phyloP scores from a whole-genome alignment of 495 filamentous ascomycete species.

The Penicillium pancosmium region DNA sequence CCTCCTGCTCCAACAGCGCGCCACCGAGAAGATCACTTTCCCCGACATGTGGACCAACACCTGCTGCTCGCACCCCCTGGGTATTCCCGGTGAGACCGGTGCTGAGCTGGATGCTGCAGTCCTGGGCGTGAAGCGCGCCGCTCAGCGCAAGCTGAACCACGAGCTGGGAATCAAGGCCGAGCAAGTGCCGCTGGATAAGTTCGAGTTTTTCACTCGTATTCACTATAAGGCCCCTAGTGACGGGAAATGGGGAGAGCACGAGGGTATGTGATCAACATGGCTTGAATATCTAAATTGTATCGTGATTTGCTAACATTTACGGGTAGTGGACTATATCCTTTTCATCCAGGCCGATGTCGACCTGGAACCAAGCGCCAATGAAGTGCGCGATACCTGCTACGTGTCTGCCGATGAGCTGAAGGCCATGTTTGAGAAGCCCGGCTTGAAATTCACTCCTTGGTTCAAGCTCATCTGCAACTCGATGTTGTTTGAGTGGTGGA shows the following conservation, averaged over 20 bases:
- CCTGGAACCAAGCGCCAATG: conserved; percentile 78
- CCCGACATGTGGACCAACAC: conserved; percentile 99
- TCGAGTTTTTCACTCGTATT: conserved; percentile 93
- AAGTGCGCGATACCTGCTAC: conserved; percentile 81
- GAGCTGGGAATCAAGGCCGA: conserved; percentile 89
- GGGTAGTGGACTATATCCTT: conserved; percentile 94
- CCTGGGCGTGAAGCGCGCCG: conserved; percentile 83
- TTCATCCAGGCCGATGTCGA: conserved; percentile 96
- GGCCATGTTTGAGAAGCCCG: conserved; percentile 78
- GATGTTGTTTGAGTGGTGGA: conserved; percentile 99
- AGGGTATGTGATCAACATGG: conserved; percentile 65
- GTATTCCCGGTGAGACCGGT: conserved; percentile 89
- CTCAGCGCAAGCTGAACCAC: conserved; percentile 88
- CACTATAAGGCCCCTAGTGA: conserved; percentile 98
- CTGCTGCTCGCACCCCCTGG: conserved; percentile 96
- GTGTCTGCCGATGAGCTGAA: conserved; percentile 83
- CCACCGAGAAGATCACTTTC: conserved; percentile 98
- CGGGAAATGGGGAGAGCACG: conserved; percentile 98
- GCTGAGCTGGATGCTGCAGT: conserved; percentile 78
- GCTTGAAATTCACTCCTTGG: conserved; percentile 92
- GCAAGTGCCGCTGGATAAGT: conserved; percentile 90
- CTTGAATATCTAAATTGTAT: not conserved
- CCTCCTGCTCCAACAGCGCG: conserved; percentile 92
- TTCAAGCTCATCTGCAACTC: conserved; percentile 99
- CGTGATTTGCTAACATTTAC: not conserved